Percentiles rank a stretch among this genome's conserved stretches.
phyloP scores from a whole-genome alignment of 2,329 filamentous ascomycete genomes.

The Colletotrichum godetiae region DNA sequence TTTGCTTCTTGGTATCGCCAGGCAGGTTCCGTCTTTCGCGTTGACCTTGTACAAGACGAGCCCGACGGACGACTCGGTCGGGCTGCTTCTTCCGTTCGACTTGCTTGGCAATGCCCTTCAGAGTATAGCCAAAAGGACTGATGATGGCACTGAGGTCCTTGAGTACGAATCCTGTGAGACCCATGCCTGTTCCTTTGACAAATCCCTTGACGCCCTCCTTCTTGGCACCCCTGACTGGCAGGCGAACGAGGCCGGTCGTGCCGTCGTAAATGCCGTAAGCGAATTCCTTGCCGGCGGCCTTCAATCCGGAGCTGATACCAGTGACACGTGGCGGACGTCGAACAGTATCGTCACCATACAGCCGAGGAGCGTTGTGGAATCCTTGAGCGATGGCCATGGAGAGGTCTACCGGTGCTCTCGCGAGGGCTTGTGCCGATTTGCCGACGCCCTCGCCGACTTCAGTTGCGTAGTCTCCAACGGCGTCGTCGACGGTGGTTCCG shows the following conservation, averaged over 20 bases:
- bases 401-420: conserved; percentile 69
- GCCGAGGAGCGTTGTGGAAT: conserved; percentile 76
- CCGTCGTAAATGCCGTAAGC: conserved; percentile 74
- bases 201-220: conserved; percentile 60
- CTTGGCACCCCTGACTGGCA: conserved; percentile 68
- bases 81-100: conserved; percentile 64
- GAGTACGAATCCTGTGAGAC: conserved; percentile 71
- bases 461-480: conserved; percentile 55
- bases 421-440: conserved; percentile 62
- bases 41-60: conserved; percentile 69
- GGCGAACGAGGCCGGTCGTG: conserved; percentile 69
- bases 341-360: conserved; percentile 78
- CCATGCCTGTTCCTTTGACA: conserved; percentile 69
- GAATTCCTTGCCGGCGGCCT: conserved; percentile 71
- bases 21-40: conserved; percentile 52
- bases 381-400: conserved; percentile 73
- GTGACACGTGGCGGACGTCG: conserved; percentile 72
- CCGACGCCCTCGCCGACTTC: conserved; percentile 64
- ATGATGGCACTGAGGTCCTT: conserved; percentile 73
- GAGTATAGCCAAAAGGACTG: conserved; percentile 70
- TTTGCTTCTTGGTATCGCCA: conserved; percentile 43
- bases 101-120: conserved; percentile 74
- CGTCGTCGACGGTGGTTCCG: conserved; percentile 38
- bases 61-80: conserved; percentile 63
- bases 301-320: conserved; percentile 71